Percentiles rank a stretch among this genome's conserved stretches.
Evolutionary conservation across 306 rosid species (phyloP).

Genomic region (Alnus glutinosa): DNA sequence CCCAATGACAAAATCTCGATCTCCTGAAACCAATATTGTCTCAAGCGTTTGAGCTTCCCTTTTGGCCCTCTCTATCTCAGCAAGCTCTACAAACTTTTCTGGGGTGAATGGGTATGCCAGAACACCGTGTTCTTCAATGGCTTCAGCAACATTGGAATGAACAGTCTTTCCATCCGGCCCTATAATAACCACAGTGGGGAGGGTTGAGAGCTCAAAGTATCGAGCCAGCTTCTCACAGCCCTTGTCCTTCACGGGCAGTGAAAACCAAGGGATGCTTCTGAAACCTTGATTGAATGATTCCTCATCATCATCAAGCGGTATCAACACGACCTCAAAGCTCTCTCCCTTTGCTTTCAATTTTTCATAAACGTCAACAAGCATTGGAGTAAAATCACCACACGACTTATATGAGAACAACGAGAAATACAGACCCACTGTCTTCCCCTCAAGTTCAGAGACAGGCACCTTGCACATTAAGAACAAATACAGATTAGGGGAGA

Average conservation of each 20-base stretch:
- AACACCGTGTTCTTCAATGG: conserved; percentile 55
- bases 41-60: conserved; percentile 64
- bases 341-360: conserved; percentile 55
- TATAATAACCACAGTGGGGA: conserved; percentile 63
- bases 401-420: conserved; percentile 22
- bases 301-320: conserved; percentile 54
- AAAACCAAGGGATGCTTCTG: conserved; percentile 53
- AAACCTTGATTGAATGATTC: conserved; percentile 43
- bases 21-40: conserved; percentile 57
- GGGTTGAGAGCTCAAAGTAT: conserved; percentile 53
- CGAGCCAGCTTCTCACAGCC: conserved; percentile 33
- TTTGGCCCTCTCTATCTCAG: conserved; percentile 55
- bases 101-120: conserved; percentile 74
- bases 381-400: conserved; percentile 40
- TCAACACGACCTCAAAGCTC: conserved; percentile 63
- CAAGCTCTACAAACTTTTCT: conserved; percentile 58
- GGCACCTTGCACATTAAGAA: conserved; percentile 40
- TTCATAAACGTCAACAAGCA: conserved; percentile 52
- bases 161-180: conserved; percentile 73
- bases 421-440: conserved; percentile 64
- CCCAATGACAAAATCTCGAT: conserved; percentile 48
- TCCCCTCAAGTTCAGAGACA: conserved; percentile 70
- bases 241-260: conserved; percentile 68
- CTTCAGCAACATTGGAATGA: conserved; percentile 51
- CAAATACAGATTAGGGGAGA: conserved; percentile 23